These are phyloP conservation scores for Leucosporidium creatinivorum DNA, from an alignment of 768 basidiomycete species.

Conservation along the genomic window DNA sequence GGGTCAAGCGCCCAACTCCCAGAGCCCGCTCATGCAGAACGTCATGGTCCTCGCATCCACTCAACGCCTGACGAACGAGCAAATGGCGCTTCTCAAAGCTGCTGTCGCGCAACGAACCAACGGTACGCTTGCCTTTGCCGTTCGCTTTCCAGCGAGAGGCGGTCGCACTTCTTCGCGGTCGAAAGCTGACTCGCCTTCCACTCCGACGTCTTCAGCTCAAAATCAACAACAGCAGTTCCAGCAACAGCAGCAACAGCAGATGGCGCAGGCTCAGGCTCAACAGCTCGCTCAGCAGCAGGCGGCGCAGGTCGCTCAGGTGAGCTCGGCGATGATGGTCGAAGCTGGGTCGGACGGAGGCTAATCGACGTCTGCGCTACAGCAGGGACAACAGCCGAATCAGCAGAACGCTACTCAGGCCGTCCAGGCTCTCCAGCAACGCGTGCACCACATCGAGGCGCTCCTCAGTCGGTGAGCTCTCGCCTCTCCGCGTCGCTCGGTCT, in stretches of 20 bases:
- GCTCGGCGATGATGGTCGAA: no score
- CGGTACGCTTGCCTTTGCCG: neutral
- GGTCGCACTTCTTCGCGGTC: no score
- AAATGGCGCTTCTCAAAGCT: slow-evolving; percentile 24
- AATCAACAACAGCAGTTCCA: neutral
- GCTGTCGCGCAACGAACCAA: slow-evolving; percentile 8
- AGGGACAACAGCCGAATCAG: neutral
- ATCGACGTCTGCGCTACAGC: neutral
- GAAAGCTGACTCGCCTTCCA: no score
- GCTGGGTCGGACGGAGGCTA: no score
- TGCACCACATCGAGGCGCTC: slow-evolving; percentile 26
- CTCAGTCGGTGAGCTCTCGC: no score
- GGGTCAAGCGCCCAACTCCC: slow-evolving; percentile 4
- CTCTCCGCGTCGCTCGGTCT: no score
- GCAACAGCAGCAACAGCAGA: neutral
- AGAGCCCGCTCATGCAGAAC: slow-evolving; percentile 21
- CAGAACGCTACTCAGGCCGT: slow-evolving; percentile 25
- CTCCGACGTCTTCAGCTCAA: neutral
- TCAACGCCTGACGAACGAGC: slow-evolving; percentile 19
- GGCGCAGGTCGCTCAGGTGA: neutral
- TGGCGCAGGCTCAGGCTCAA: neutral
- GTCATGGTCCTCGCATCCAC: slow-evolving; percentile 30
- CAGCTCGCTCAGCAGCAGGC: neutral
- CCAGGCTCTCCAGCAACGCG: slow-evolving; percentile 21
- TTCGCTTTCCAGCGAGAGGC: no score